Base-by-base conservation (phyloP, 1,139 yeast species). In the Candida sanyaensis region DNA sequence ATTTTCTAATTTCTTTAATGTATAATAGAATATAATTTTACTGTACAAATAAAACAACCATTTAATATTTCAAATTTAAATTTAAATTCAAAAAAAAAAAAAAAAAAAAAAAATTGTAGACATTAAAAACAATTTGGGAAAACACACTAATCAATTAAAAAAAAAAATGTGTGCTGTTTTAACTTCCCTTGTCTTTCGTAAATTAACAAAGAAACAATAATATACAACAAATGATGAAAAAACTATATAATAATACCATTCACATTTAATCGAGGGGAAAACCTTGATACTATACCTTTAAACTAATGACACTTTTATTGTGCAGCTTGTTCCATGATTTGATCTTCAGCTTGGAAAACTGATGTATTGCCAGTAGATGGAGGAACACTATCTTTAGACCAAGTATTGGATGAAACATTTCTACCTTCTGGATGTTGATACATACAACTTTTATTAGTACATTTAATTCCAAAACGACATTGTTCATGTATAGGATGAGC, bases 361-460 rank as follows among this genome's bases (percentile, higher is more conserved):
- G n/a, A n/a, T n/a, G n/a, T n/a, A n/a, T n/a, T n/a, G n/a, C n/a
- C n/a, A n/a, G 27, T 8, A 23, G 26, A 6, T 13, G 37, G 10
- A 13, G 38, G 13, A 17, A 17, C 28, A 36, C 13, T 24, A 17
- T 51, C 68, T 52, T 67, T 72, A 13, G 71, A 66, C 84, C 84
- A 80, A 23, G 78, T 77, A 55, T 71, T 68, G 44, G 70, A 61
- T 45, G 64, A 66, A 31, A 63, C 50, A 39, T 67, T 73, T 59
- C 93, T 79, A 9, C 88, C 95, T 48, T 81, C 85, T 17, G 97
- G 96, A 66, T 90, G 97, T 59, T 79, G 78, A 68, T 75, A 90
- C 60, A 83, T 68, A 73, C 97, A 90, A 48, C 74, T 71, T 48
- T 74, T 74, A 63, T 88, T 88, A 54, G 77, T 79, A 69, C 97